Evolutionary conservation across 2,329 filamentous ascomycete genomes (phyloP).

Genomic region (Emmonsiellopsis sp.): DNA sequence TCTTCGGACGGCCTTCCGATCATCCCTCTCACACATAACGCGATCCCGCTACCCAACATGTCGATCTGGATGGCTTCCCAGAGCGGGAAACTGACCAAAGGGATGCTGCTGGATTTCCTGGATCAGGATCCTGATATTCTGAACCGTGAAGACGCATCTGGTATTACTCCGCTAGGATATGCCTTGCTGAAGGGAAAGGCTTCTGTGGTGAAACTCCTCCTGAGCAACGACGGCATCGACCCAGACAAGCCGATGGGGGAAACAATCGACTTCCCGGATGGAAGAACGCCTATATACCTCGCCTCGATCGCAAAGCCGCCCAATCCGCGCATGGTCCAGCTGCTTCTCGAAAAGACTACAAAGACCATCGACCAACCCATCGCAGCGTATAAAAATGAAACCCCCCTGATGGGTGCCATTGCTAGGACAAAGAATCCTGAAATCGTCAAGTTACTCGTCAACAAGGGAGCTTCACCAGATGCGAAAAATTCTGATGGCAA

Average conservation of each 20-base stretch:
- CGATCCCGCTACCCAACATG: not conserved
- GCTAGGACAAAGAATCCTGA: not conserved
- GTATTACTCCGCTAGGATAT: not conserved
- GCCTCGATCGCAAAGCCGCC: not conserved
- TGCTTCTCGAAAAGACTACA: not conserved
- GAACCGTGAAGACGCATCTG: constrained; percentile 4
- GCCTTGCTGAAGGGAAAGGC: not conserved
- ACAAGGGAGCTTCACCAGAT: not conserved
- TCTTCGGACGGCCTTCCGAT: not conserved
- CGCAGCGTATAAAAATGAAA: not conserved
- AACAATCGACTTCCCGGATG: not conserved
- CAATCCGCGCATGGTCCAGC: not conserved
- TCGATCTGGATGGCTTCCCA: not conserved
- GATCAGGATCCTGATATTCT: constrained; percentile 3
- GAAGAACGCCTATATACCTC: not conserved
- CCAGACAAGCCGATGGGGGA: not conserved
- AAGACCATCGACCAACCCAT: not conserved
- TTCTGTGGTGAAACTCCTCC: not conserved
- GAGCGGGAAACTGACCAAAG: constrained; percentile 4
- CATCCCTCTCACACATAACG: not conserved
- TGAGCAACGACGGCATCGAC: not conserved
- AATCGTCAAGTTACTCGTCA: not conserved
- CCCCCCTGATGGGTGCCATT: not conserved
- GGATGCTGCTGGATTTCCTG: constrained; percentile 5
- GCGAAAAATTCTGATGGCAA: not conserved